Conservation (phyloP, 2,329 filamentous ascomycete genomes). For the Claviceps cyperi region DNA sequence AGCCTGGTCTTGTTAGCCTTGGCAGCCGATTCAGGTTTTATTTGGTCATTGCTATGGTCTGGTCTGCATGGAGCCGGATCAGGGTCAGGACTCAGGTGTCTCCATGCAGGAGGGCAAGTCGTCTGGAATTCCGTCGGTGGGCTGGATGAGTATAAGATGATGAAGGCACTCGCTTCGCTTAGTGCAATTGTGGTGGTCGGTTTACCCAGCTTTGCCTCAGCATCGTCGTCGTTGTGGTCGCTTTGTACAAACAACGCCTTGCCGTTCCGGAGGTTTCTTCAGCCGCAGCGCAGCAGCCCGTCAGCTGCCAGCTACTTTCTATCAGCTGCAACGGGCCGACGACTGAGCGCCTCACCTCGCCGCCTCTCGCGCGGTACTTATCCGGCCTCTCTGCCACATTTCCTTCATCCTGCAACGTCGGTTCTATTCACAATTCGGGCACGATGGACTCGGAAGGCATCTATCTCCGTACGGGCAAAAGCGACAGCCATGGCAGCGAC, state of each 20-base stretch:
- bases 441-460: constrained; percentile 8
- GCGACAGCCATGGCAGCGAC: constrained; percentile 5
- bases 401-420: background rate
- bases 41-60: too few species aligned
- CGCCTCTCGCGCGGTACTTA: background rate
- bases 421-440: background rate
- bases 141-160: background rate
- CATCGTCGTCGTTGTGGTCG: too few species aligned
- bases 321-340: background rate
- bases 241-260: background rate
- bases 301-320: background rate
- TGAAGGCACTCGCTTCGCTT: background rate
- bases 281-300: background rate
- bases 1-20: too few species aligned
- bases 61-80: too few species aligned
- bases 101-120: background rate
- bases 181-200: background rate
- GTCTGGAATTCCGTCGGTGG: background rate
- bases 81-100: background rate
- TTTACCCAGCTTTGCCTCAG: background rate
- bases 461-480: constrained; percentile 8
- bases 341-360: background rate
- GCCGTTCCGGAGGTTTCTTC: background rate
- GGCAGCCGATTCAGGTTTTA: too few species aligned
- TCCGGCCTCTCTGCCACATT: background rate